Evolutionary conservation across 345 rosid genomes (phyloP).

Genomic region (Kernera saxatilis): DNA sequence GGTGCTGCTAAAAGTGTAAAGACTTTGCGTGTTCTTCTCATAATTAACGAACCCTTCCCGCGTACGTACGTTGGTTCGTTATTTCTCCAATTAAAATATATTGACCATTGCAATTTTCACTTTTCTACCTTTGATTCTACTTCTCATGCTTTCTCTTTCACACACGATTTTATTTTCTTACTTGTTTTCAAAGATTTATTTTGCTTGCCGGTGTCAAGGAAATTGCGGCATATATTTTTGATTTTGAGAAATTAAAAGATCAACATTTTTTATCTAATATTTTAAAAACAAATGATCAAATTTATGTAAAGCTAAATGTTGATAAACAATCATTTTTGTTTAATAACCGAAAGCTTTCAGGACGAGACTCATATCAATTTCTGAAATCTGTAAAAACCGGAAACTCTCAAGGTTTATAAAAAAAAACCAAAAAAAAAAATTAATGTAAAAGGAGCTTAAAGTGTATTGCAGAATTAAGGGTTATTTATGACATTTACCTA

Average conservation of each 20-base stretch:
- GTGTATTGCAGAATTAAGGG: neutral
- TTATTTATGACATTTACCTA: neutral
- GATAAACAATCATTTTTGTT: neutral
- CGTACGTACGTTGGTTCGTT: constrained; percentile 9
- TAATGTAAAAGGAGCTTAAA: too few relatives aligned
- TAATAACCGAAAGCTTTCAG: neutral
- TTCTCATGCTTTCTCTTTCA: constrained; percentile 7
- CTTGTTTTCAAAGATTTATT: neutral
- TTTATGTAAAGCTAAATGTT: neutral
- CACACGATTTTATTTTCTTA: neutral
- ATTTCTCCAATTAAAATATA: neutral
- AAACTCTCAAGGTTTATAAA: too few relatives aligned
- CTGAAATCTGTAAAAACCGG: neutral
- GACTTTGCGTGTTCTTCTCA: constrained; percentile 24
- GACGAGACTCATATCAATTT: neutral
- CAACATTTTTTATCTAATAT: neutral
- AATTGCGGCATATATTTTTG: neutral
- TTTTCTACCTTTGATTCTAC: neutral
- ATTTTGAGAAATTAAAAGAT: neutral
- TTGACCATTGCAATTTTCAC: constrained; percentile 19
- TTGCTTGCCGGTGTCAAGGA: neutral
- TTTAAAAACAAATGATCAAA: neutral
- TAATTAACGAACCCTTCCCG: constrained; percentile 24
- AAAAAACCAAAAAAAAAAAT: too few relatives aligned
- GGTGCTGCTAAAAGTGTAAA: constrained; percentile 14